Evolutionary conservation across 345 rosid species (phyloP), one percentile per base, ranked within the genome.

Genomic region (Camelina hispida): DNA sequence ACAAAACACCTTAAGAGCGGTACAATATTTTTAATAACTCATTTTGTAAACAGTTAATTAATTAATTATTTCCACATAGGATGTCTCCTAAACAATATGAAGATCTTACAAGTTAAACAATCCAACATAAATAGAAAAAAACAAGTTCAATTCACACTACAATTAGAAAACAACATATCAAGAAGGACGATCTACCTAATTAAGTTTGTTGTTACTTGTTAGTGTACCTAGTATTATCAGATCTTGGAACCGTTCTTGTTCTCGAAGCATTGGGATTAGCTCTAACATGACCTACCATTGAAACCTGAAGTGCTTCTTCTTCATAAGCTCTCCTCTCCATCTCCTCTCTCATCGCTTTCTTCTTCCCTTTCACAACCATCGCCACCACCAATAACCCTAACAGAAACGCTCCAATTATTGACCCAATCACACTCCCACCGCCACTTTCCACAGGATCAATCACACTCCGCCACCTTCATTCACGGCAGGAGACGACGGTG

Each of bases 201-300:
- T 69, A 52, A 62, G 17, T 64, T 56, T 18, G 40, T 58, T 64
- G 30, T 23, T 48, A 65, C 76, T 77, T 77, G 55, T 25, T 57
- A 56, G 66, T 58, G 42, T 66, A 71, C 73, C 80, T 71, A 73
- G 32, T 14, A 51, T 71, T 25, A 16, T 68, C 78, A 73, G 73
- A 72, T 60, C 46, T 62, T 46, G 78, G 69, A 10, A 54, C 35
- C 9, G 64, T 67, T 72, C 81, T 79, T 73, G 82, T 62, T 62
- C 74, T 69, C 3, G 75, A 67, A 74, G 82, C 66, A 68, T 69
- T 70, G 22, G 73, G 68, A 80, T 69, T 77, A 30, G 78, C 83
- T 46, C 80, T 71, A 61, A 80, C 77, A 66, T 76, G 83, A 75
- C 83, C 80, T 28, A 76, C 83, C 83, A 80, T 80, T 66, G 83